phyloP scores from a whole-genome alignment of 257 asterid genomes.

The Agastache rugosa region DNA sequence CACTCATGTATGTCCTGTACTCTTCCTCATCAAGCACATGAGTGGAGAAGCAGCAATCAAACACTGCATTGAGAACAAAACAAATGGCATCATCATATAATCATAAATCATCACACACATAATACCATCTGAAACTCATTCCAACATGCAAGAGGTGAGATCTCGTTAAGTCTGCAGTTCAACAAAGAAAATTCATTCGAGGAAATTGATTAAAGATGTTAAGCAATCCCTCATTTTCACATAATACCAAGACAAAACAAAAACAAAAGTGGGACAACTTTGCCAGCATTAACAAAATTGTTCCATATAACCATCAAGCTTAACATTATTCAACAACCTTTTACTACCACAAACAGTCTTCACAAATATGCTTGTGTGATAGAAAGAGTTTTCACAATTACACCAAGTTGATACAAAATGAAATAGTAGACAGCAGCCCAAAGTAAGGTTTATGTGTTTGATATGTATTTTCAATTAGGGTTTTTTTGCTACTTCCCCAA shows the following conservation, averaged over 20 bases:
- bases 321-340: conserved; percentile 20
- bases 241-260: background rate
- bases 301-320: background rate
- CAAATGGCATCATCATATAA: conserved; percentile 30
- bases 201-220: background rate
- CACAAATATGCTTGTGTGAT: conserved; percentile 1
- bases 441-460: background rate
- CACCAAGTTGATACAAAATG: background rate
- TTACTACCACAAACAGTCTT: conserved; percentile 8
- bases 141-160: conserved; percentile 22
- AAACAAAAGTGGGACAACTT: background rate
- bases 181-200: background rate
- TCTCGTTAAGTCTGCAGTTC: conserved; percentile 1
- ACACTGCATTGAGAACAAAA: conserved; percentile 63
- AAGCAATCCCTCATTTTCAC: conserved; percentile 1
- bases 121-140: conserved; percentile 9
- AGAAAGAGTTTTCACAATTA: background rate
- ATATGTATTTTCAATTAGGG: background rate
- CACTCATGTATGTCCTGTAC: conserved; percentile 83
- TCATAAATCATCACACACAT: conserved; percentile 12
- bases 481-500: background rate
- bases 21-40: conserved; percentile 89
- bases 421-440: background rate
- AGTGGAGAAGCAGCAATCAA: conserved; percentile 98
- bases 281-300: conserved; percentile 1